Conservation (phyloP, 2,329 filamentous ascomycete species). For the Xylaria sp. region DNA sequence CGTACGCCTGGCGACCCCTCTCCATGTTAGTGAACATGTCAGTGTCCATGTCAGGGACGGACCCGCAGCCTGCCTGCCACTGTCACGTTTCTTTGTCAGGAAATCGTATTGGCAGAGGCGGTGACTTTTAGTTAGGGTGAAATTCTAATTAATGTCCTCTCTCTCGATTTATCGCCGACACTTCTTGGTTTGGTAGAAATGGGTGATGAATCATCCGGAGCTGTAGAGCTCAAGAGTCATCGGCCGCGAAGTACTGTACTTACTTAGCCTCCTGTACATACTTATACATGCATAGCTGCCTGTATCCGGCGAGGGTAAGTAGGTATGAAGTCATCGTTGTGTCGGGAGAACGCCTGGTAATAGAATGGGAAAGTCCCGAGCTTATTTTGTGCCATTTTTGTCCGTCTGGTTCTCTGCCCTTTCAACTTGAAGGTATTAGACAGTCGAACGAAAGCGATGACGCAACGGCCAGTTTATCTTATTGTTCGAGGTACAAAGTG, state of each 20-base stretch:
- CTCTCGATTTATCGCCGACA: not conserved
- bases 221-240: conserved; percentile 20
- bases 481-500: not conserved
- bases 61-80: conserved; percentile 3
- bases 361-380: not conserved
- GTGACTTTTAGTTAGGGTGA: not conserved
- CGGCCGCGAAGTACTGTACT: not conserved
- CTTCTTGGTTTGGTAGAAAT: conserved; percentile 1
- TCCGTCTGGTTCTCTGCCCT: not conserved
- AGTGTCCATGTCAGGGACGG: not conserved
- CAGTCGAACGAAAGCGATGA: not conserved
- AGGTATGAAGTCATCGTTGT: conserved; percentile 26
- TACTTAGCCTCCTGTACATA: too few species aligned
- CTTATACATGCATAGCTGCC: not conserved
- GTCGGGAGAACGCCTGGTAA: conserved; percentile 14
- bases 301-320: not conserved
- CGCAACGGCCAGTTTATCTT: not conserved
- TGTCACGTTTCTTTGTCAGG: conserved; percentile 12
- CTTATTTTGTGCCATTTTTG: conserved; percentile 12
- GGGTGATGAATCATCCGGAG: conserved; percentile 32
- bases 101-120: not conserved
- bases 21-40: too few species aligned
- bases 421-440: not conserved
- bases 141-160: conserved; percentile 14
- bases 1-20: conserved; percentile 17